Evolutionary conservation across 179 eudicot genomes (phyloP), one percentile per base, ranked within the genome.

Genomic region (Beta lomatogona): DNA sequence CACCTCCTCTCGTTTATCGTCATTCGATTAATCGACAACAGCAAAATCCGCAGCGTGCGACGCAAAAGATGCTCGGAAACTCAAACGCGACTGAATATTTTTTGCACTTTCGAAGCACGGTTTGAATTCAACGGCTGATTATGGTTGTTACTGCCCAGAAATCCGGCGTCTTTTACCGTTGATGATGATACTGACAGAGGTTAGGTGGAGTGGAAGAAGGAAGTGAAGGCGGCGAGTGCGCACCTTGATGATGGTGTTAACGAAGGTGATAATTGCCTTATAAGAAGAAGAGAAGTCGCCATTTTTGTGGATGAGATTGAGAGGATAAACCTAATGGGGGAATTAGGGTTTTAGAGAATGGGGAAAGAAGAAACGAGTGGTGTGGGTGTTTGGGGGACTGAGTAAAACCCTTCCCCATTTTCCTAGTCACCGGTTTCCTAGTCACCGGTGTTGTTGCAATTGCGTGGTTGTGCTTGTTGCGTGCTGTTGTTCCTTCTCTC

Each of bases 31-130:
- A 80, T 90, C 94, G 2, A 87, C 90, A 12, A 88, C 83, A 2
- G 95, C 97, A n/a, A 64, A 86, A 54, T 87, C 89, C 16, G 93
- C 88, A 55, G 95, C 88, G 41, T 80, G 84, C 9, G 87, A 85
- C 12, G 80, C 90, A 9, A 72, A 61, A 9, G 89, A 77, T 64
- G 92, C 88, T 79, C 88, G 86, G 14, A 91, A 83, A 60, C 70
- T 77, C 74, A 88, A 54, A 8, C 65, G 79, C 28, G 12, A 67
- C 22, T 77, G 73, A 3, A 77, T 25, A 25, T 53, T 64, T 53
- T 82, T 45, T 66, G 31, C 41, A 6, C 75, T 55, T 28, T 59
- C 79, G 44, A 65, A 61, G 5, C 61, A 19, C 0, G 45, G 25
- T 53, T 50, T 50, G 0, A 46, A 79, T 0, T 41, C 74, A 19